Conservation (phyloP, 495 filamentous ascomycete species). For the Hypoxylon fuscum region DNA sequence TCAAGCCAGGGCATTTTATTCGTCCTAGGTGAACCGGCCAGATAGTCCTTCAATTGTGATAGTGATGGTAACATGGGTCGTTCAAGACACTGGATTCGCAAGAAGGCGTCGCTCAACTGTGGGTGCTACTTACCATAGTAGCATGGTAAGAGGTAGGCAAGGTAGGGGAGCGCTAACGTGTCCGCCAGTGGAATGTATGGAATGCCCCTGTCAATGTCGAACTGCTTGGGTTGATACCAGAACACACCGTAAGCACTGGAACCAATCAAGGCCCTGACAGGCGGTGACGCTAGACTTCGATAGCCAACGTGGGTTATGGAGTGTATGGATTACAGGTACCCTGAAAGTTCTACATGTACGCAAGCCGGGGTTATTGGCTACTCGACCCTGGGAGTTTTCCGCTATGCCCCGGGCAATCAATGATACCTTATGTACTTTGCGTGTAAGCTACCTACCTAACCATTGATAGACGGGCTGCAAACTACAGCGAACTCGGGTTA, state of each 20-base stretch:
- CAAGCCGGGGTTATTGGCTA: conserved; percentile 36
- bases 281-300: conserved; percentile 35
- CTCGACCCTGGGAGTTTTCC: conserved; percentile 25
- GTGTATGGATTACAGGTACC: conserved; percentile 25
- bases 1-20: conserved; percentile 21
- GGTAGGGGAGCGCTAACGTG: conserved; percentile 32
- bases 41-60: conserved; percentile 29
- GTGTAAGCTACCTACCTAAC: conserved; percentile 38
- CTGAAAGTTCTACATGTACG: conserved; percentile 18
- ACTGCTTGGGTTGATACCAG: conserved; percentile 23
- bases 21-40: conserved; percentile 15
- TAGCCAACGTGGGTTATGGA: conserved; percentile 32
- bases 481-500: conserved; percentile 33
- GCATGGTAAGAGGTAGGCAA: too few relatives aligned
- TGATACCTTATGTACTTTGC: conserved; percentile 30
- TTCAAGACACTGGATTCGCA: conserved; percentile 34
- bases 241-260: conserved; percentile 18
- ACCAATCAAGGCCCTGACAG: conserved; percentile 33
- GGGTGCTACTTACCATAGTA: too few relatives aligned
- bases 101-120: conserved; percentile 15
- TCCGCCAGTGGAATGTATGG: conserved; percentile 37
- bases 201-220: conserved; percentile 36
- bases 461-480: too few relatives aligned
- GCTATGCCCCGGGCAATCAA: conserved; percentile 34
- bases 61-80: conserved; percentile 25